Evolutionary conservation across 1,284 basidiomycete genomes (phyloP).

Genomic region (Apiotrichum porosum): DNA sequence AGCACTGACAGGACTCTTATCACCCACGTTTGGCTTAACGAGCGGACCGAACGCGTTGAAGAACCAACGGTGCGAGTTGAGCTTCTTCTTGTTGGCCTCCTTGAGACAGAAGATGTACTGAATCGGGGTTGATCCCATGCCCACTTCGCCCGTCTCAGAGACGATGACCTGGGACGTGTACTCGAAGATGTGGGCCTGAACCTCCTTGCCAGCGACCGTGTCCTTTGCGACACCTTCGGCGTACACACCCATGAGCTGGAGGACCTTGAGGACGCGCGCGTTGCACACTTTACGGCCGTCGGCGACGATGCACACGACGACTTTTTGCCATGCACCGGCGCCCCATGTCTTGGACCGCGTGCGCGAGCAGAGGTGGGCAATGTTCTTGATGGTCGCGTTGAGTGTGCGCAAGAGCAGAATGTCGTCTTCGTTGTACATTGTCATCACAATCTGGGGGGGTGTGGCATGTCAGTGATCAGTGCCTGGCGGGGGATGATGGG

Average conservation of each 20-base stretch:
- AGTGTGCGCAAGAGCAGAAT: constrained; percentile 77
- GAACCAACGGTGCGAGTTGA: constrained; percentile 92
- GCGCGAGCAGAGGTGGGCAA: constrained; percentile 76
- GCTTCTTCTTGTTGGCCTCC: constrained; percentile 89
- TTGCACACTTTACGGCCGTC: constrained; percentile 89
- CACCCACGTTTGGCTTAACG: constrained; percentile 49
- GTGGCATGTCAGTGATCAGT: constrained; percentile 1
- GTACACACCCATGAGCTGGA: constrained; percentile 80
- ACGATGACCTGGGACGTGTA: constrained; percentile 69
- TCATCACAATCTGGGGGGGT: constrained; percentile 67
- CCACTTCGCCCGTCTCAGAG: constrained; percentile 74
- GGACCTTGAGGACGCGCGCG: constrained; percentile 52
- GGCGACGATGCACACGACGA: constrained; percentile 86
- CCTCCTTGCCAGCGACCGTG: constrained; percentile 83
- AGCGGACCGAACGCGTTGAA: constrained; percentile 68
- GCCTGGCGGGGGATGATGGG: too few species aligned
- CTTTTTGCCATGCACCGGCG: constrained; percentile 86
- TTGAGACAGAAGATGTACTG: constrained; percentile 91
- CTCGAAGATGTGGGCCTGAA: constrained; percentile 92
- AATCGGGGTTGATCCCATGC: constrained; percentile 75
- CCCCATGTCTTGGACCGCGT: constrained; percentile 88
- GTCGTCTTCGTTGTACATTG: constrained; percentile 93
- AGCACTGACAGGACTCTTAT: too few species aligned
- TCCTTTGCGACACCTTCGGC: constrained; percentile 95
- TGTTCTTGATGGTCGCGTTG: constrained; percentile 90